phyloP scores from a whole-genome alignment of 345 rosid species.

The Citrus inodora region DNA sequence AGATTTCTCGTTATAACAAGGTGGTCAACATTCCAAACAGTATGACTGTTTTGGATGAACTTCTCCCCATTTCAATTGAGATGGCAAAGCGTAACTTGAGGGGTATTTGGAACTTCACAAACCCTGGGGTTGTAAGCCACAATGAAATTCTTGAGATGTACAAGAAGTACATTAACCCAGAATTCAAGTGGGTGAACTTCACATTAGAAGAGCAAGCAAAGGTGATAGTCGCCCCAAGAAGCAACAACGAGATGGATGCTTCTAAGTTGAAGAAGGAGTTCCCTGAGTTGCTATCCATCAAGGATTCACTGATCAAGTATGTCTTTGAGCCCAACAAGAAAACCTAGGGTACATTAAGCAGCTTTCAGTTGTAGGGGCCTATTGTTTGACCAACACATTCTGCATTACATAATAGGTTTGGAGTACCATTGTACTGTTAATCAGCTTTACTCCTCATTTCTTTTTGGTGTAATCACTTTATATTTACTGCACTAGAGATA shows the following conservation, averaged over 20 bases:
- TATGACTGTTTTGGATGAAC: constrained; percentile 88
- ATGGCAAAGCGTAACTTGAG: constrained; percentile 85
- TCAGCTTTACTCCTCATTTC: neutral
- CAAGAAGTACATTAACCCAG: constrained; percentile 69
- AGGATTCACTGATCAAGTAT: constrained; percentile 71
- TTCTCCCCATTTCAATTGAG: constrained; percentile 78
- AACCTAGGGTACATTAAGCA: constrained; percentile 17
- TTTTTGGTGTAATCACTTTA: neutral
- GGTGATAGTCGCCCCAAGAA: constrained; percentile 85
- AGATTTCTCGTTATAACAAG: constrained; percentile 83
- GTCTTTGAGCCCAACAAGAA: constrained; percentile 80
- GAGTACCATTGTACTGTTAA: neutral
- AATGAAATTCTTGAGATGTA: constrained; percentile 96
- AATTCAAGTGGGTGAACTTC: constrained; percentile 69
- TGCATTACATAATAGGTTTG: neutral
- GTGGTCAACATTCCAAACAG: constrained; percentile 94
- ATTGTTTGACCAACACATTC: neutral
- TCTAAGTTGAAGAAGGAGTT: constrained; percentile 84
- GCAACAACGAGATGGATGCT: constrained; percentile 90
- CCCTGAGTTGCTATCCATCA: constrained; percentile 74
- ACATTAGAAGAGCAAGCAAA: constrained; percentile 85
- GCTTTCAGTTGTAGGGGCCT: neutral
- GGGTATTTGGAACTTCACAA: constrained; percentile 93
- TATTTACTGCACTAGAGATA: neutral
- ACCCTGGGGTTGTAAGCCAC: constrained; percentile 89